A percentile compares a stretch with the other conserved stretches of the same genome.
phyloP scores from a whole-genome alignment of 2,329 filamentous ascomycete genomes.

The Hypoxylon sp. region DNA sequence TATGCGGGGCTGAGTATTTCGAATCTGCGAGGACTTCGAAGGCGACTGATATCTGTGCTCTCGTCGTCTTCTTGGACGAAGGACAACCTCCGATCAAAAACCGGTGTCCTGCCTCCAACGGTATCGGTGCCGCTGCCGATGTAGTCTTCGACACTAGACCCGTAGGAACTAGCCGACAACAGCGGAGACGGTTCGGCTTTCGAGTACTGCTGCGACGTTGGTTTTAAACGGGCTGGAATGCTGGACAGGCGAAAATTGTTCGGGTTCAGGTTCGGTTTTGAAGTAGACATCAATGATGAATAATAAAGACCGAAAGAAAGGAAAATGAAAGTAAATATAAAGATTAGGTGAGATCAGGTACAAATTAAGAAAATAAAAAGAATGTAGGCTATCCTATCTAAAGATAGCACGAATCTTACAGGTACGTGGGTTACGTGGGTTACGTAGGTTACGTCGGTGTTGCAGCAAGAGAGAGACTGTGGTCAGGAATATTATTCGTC shows the following conservation, averaged over 20 bases:
- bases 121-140: conserved; percentile 48
- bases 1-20: conserved; percentile 44
- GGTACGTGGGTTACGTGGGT: neutral
- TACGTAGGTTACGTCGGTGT: conserved; percentile 7
- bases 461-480: conserved; percentile 29
- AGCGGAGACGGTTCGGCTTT: conserved; percentile 43
- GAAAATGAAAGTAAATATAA: conserved; percentile 2
- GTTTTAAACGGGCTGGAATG: conserved; percentile 44
- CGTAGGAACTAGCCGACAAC: conserved; percentile 44
- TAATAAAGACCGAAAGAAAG: neutral
- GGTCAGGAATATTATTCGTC: conserved; percentile 32
- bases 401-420: conserved; percentile 13
- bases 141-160: conserved; percentile 47
- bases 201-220: conserved; percentile 37
- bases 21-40: conserved; percentile 34
- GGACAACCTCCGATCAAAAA: conserved; percentile 42
- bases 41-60: conserved; percentile 27
- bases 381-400: conserved; percentile 20
- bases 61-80: conserved; percentile 44
- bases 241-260: conserved; percentile 48
- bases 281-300: conserved; percentile 43
- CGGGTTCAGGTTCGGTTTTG: conserved; percentile 18
- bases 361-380: conserved; percentile 1
- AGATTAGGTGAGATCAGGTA: conserved; percentile 19
- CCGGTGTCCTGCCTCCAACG: conserved; percentile 45